Conservation (phyloP, 2,329 filamentous ascomycete genomes). For the Beauveria bassiana region DNA sequence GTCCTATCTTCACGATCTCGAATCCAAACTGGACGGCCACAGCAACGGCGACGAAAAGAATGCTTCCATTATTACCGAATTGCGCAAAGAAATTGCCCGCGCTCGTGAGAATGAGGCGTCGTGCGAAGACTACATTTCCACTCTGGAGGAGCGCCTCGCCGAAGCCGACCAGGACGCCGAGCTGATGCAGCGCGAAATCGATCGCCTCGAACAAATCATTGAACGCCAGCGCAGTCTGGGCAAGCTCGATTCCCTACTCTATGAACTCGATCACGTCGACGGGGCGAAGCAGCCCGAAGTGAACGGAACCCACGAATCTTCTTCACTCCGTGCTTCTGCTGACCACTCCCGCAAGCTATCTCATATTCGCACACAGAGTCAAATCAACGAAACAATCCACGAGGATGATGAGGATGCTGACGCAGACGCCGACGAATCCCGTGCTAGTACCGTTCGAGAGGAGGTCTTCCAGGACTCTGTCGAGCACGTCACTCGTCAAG, state of each 20-base stretch:
- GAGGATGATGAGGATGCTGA: conserved; percentile 43
- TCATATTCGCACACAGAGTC: conserved; percentile 43
- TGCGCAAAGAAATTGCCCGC: conserved; percentile 85
- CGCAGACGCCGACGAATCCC: conserved; percentile 21
- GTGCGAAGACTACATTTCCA: conserved; percentile 95
- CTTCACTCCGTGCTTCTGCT: conserved; percentile 33
- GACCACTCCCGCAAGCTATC: conserved; percentile 45
- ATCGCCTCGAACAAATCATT: conserved; percentile 87
- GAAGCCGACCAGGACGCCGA: conserved; percentile 95
- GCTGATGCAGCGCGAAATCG: conserved; percentile 93
- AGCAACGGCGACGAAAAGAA: conserved; percentile 91
- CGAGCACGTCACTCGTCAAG: background rate
- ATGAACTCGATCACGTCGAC: conserved; percentile 78
- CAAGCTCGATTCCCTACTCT: conserved; percentile 84
- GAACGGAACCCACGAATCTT: conserved; percentile 28
- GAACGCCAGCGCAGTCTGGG: conserved; percentile 92
- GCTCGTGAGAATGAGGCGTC: conserved; percentile 83
- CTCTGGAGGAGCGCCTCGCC: conserved; percentile 86
- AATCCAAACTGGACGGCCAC: conserved; percentile 82
- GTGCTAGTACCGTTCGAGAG: conserved; percentile 28
- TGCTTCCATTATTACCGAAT: conserved; percentile 71
- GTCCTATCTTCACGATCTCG: conserved; percentile 84
- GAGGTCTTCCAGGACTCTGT: conserved; percentile 16
- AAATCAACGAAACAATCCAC: conserved; percentile 46
- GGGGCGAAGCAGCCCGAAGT: conserved; percentile 38